phyloP scores from a whole-genome alignment of 2,329 filamentous ascomycete genomes.

The Hymenotorrendiella dingleyae region DNA sequence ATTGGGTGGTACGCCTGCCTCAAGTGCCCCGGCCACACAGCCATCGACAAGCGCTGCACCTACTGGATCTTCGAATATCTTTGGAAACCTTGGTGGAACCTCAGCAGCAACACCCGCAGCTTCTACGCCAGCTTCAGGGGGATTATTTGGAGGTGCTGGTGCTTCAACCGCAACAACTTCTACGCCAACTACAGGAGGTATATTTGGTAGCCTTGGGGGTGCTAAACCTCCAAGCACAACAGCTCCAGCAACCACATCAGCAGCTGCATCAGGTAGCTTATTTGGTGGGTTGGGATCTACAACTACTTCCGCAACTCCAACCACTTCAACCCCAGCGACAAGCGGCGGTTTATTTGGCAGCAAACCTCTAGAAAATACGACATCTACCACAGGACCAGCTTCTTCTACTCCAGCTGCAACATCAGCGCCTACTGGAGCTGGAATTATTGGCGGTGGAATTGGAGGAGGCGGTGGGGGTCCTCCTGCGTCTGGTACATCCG shows the following conservation, averaged over 20 bases:
- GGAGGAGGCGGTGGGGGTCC: conserved; percentile 1
- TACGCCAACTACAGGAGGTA: conserved; percentile 1
- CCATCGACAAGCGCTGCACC: too few species aligned
- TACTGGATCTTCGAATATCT: conserved; percentile 21
- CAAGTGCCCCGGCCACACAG: not conserved
- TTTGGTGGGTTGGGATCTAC: not conserved
- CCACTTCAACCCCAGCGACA: conserved; percentile 10
- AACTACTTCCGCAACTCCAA: conserved; percentile 1
- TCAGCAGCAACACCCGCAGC: not conserved
- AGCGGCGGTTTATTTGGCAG: conserved; percentile 1
- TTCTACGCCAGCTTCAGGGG: not conserved
- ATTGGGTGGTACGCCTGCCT: conserved; percentile 2
- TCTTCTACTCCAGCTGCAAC: conserved; percentile 14
- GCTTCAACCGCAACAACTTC: conserved; percentile 11
- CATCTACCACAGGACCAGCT: conserved; percentile 1
- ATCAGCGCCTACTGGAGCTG: conserved; percentile 9
- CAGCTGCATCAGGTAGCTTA: conserved; percentile 1
- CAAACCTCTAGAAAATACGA: not conserved
- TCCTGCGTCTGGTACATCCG: conserved; percentile 17
- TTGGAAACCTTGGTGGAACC: conserved; percentile 19
- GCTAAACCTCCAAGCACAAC: conserved; percentile 5
- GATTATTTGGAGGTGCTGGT: conserved; percentile 7
- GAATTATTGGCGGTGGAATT: conserved; percentile 18
- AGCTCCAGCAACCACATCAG: conserved; percentile 5
- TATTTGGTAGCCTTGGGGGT: conserved; percentile 7